Conservation (phyloP, 2,329 filamentous ascomycete genomes). For the Colletotrichum tropicicola region DNA sequence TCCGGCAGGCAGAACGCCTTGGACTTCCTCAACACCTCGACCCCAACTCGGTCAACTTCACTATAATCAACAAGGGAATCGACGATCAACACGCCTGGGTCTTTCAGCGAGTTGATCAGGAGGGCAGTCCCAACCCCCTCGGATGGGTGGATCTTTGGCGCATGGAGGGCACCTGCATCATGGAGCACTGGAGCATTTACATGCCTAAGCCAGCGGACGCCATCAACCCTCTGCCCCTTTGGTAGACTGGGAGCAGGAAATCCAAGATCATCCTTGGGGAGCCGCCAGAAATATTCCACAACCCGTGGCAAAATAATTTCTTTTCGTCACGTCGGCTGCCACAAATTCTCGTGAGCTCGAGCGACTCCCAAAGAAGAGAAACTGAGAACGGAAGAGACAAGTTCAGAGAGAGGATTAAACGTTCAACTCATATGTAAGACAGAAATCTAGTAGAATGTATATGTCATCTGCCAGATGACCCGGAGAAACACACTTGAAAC, state of each 20-base stretch:
- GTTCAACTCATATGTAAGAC: no score
- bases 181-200: constrained; percentile 9
- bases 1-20: neutral
- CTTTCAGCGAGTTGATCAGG: neutral
- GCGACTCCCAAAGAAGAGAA: no score
- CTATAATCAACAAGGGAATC: neutral
- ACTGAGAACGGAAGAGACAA: no score
- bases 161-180: constrained; percentile 12
- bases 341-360: no score
- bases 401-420: no score
- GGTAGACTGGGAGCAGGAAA: neutral
- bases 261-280: no score
- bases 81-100: neutral
- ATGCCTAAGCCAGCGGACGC: neutral
- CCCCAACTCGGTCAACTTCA: neutral
- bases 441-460: no score
- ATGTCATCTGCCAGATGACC: no score
- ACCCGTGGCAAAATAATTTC: no score
- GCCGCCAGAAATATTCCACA: neutral
- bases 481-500: no score
- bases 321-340: no score
- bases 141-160: constrained; percentile 10
- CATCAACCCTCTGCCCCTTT: neutral
- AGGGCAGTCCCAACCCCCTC: neutral
- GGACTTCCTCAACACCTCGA: neutral